phyloP scores from a whole-genome alignment of 78 protist genomes.

The Planoprotostelium fungivorum region DNA sequence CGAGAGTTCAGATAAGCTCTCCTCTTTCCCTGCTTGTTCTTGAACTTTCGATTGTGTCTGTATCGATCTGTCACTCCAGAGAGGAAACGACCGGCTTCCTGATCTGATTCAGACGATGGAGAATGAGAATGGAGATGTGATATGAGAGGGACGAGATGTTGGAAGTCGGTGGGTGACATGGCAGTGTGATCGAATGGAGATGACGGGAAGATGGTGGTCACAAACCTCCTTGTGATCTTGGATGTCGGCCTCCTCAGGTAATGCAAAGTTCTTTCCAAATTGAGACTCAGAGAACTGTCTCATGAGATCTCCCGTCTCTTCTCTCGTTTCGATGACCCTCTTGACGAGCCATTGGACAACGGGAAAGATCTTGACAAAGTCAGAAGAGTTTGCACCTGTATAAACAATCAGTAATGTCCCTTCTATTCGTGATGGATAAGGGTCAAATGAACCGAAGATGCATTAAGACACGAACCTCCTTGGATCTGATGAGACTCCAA shows the following conservation, averaged over 20 bases:
- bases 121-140: background rate
- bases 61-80: background rate
- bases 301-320: conserved; percentile 67
- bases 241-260: conserved; percentile 51
- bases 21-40: background rate
- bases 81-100: background rate
- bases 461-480: conserved; percentile 17
- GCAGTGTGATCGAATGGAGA: background rate
- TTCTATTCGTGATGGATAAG: background rate
- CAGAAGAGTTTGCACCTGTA: conserved; percentile 14
- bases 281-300: conserved; percentile 57
- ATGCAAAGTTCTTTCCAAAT: conserved; percentile 43
- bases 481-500: conserved; percentile 88
- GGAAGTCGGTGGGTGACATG: background rate
- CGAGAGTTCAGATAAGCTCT: background rate
- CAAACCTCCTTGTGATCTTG: background rate
- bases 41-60: conserved; percentile 11
- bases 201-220: too few relatives aligned
- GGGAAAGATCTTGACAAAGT: conserved; percentile 72
- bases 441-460: background rate
- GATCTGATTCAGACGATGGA: background rate
- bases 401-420: background rate
- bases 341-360: conserved; percentile 92
- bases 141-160: background rate
- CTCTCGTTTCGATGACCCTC: conserved; percentile 76